Conservation (phyloP, 805 yeast genomes). For the Suhomyces kilbournensis region DNA sequence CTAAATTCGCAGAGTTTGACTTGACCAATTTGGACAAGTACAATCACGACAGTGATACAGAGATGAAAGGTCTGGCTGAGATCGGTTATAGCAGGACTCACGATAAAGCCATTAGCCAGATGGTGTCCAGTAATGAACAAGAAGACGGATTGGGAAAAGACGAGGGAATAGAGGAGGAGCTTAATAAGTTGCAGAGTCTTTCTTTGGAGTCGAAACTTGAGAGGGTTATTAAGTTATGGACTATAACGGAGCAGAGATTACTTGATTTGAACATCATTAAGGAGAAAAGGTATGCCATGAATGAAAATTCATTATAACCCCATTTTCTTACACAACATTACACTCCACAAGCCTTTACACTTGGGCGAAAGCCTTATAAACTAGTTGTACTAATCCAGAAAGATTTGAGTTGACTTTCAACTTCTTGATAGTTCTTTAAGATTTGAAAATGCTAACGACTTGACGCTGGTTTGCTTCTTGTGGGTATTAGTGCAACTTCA, state of each 20-base stretch:
- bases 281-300: constrained; percentile 22
- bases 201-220: constrained; percentile 44
- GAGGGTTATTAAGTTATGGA: constrained; percentile 58
- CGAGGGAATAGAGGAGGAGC: constrained; percentile 21
- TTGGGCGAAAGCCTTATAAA: too few species aligned
- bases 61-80: constrained; percentile 5
- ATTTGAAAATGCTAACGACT: too few species aligned
- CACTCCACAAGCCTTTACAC: too few species aligned
- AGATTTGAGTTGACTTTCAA: too few species aligned
- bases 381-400: too few species aligned
- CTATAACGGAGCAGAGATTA: constrained; percentile 58
- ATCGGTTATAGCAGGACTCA: not conserved
- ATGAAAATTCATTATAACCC: constrained; percentile 12
- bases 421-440: too few species aligned
- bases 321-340: too few species aligned
- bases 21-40: constrained; percentile 9
- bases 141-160: constrained; percentile 13
- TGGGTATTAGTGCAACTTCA: too few species aligned
- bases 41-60: constrained; percentile 6
- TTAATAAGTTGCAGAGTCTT: constrained; percentile 18
- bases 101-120: not conserved
- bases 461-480: too few species aligned
- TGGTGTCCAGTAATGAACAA: constrained; percentile 4
- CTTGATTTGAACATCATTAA: constrained; percentile 30
- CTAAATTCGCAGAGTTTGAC: constrained; percentile 20